These are phyloP conservation scores for Diatrype stigma DNA, from an alignment of 2,329 filamentous ascomycete species.

Conservation along the genomic window DNA sequence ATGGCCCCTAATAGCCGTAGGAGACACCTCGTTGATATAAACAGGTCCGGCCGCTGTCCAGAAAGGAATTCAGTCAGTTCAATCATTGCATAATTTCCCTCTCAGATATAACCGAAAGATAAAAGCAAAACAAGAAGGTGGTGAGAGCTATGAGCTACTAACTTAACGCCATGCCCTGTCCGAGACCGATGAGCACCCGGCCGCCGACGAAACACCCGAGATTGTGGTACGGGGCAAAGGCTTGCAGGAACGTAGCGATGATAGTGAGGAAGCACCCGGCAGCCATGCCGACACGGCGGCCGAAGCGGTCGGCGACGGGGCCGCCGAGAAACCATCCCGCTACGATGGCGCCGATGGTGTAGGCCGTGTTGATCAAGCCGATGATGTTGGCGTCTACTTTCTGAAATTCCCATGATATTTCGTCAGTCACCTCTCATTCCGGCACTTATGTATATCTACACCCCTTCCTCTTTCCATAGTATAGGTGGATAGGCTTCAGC, in stretches of 20 bases:
- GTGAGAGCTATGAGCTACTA: constrained; percentile 31
- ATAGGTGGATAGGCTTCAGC: constrained; percentile 5
- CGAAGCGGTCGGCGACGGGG: constrained; percentile 56
- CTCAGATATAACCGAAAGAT: too few species aligned
- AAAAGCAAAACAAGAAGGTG: too few species aligned
- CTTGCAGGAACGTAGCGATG: constrained; percentile 65
- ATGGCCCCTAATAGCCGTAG: constrained; percentile 58
- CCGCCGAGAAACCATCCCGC: constrained; percentile 67
- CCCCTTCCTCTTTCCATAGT: too few species aligned
- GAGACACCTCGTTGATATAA: constrained; percentile 66
- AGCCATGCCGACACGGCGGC: constrained; percentile 62
- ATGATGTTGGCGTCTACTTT: constrained; percentile 41
- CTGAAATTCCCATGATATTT: constrained; percentile 11
- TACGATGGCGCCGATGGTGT: constrained; percentile 67
- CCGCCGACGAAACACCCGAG: constrained; percentile 66
- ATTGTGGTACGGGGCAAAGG: constrained; percentile 56
- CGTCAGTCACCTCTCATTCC: too few species aligned
- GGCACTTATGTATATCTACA: too few species aligned
- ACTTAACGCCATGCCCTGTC: constrained; percentile 63
- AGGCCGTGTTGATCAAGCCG: constrained; percentile 60
- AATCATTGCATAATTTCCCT: too few species aligned
- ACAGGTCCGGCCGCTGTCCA: constrained; percentile 58
- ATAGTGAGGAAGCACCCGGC: constrained; percentile 61
- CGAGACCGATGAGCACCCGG: constrained; percentile 64
- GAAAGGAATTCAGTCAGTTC: constrained; percentile 4